Evolutionary conservation across 768 basidiomycete genomes (phyloP).

Genomic region (Calocera cornea): DNA sequence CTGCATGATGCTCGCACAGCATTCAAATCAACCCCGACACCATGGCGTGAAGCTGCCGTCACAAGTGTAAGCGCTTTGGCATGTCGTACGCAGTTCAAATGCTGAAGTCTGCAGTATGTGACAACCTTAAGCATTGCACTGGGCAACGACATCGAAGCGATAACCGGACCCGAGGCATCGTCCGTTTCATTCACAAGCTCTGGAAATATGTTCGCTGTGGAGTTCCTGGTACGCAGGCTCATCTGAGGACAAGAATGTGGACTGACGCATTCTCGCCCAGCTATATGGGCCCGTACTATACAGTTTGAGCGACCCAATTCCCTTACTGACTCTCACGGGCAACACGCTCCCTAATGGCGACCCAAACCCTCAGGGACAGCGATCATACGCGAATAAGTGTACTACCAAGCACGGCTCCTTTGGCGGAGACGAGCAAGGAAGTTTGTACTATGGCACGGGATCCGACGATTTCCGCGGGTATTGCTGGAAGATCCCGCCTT

Average conservation of each 20-base stretch:
- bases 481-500: conserved; percentile 58
- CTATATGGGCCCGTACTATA: conserved; percentile 62
- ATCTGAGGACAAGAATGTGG: not conserved
- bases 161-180: conserved; percentile 22
- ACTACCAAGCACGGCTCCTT: conserved; percentile 79
- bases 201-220: conserved; percentile 6
- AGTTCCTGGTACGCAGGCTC: not conserved
- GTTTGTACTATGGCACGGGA: conserved; percentile 55
- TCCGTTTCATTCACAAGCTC: conserved; percentile 16
- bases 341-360: conserved; percentile 42
- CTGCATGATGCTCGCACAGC: conserved; percentile 6
- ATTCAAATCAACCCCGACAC: not conserved
- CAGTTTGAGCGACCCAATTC: conserved; percentile 47
- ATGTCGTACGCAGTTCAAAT: not conserved
- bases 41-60: not conserved
- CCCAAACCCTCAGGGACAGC: conserved; percentile 32
- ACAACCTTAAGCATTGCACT: not conserved
- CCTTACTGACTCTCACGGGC: conserved; percentile 55
- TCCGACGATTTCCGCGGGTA: conserved; percentile 75
- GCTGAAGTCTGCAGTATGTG: not conserved
- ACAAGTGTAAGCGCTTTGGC: not conserved
- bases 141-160: not conserved
- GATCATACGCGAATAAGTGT: conserved; percentile 55
- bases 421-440: conserved; percentile 37
- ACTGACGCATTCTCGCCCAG: conserved; percentile 24